These are phyloP conservation scores for Elongisporangium undulatum DNA, from an alignment of 352 stramenopile genomes.

Conservation along the genomic window DNA sequence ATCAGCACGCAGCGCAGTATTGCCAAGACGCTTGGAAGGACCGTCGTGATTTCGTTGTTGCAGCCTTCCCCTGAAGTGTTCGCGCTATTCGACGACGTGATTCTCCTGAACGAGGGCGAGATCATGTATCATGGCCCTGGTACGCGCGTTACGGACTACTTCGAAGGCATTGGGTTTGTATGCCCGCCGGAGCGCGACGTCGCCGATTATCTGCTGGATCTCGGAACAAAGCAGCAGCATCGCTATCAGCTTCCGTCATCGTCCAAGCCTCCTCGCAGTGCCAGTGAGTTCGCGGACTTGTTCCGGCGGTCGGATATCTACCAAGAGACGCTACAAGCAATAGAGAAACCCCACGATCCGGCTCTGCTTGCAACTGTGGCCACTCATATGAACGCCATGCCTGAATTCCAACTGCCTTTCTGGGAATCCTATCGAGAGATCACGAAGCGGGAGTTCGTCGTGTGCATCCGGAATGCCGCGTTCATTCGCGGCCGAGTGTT, in stretches of 20 bases:
- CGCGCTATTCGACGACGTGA: constrained; percentile 87
- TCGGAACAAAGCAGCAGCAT: constrained; percentile 18
- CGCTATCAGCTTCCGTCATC: constrained; percentile 6
- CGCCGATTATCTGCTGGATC: constrained; percentile 33
- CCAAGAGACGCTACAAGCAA: constrained; percentile 36
- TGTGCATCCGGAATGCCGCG: constrained; percentile 33
- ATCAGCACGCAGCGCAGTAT: constrained; percentile 38
- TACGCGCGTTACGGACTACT: constrained; percentile 14
- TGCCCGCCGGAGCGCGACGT: constrained; percentile 17
- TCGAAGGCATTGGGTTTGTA: constrained; percentile 19
- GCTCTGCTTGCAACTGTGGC: constrained; percentile 65
- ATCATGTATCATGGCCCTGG: constrained; percentile 62
- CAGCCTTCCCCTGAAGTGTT: constrained; percentile 62
- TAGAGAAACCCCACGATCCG: constrained; percentile 81
- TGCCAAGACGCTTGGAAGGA: constrained; percentile 37
- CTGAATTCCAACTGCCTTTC: constrained; percentile 7
- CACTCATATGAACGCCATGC: constrained; percentile 7
- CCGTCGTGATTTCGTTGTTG: constrained; percentile 47
- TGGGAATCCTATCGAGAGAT: constrained; percentile 8
- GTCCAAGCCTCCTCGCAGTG: not conserved
- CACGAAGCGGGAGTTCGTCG: constrained; percentile 30
- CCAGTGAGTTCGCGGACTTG: constrained; percentile 9
- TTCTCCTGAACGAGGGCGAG: constrained; percentile 75
- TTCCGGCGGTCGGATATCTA: constrained; percentile 6
- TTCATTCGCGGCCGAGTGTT: constrained; percentile 18